A percentile compares a stretch with the other conserved stretches of the same genome.
These are phyloP conservation scores for Naganishia sp. DNA, from an alignment of 1,284 basidiomycete genomes.

Conservation along the genomic window DNA sequence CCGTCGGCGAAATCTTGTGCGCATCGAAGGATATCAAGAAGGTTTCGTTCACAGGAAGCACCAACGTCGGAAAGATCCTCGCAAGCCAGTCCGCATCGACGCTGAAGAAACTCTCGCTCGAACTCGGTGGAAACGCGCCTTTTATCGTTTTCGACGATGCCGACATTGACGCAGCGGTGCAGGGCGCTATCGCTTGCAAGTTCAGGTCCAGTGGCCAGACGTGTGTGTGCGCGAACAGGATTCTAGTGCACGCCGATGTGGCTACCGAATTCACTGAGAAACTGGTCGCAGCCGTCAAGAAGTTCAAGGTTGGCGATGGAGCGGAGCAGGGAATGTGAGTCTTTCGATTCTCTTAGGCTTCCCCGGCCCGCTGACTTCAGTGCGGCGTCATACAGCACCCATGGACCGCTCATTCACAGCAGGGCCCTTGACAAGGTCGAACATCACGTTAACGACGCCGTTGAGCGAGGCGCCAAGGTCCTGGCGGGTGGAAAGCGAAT, in stretches of 20 bases:
- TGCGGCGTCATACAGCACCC: constrained; percentile 58
- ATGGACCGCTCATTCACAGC: constrained; percentile 89
- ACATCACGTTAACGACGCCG: constrained; percentile 81
- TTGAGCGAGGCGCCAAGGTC: constrained; percentile 78
- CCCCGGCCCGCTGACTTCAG: neutral
- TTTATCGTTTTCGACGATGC: constrained; percentile 86
- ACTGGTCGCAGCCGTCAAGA: constrained; percentile 62
- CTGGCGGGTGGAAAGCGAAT: constrained; percentile 79
- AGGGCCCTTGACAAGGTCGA: constrained; percentile 84
- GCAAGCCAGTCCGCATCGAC: constrained; percentile 80
- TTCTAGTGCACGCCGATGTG: constrained; percentile 70
- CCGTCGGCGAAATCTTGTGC: constrained; percentile 47
- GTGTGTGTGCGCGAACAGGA: constrained; percentile 62
- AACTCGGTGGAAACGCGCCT: constrained; percentile 65
- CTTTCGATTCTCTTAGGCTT: neutral
- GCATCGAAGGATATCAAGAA: constrained; percentile 58
- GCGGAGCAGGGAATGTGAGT: constrained; percentile 74
- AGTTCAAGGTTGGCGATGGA: constrained; percentile 89
- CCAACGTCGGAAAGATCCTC: constrained; percentile 85
- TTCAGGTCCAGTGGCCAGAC: constrained; percentile 93
- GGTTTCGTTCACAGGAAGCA: constrained; percentile 89
- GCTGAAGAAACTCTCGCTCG: constrained; percentile 89
- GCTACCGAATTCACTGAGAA: constrained; percentile 51
- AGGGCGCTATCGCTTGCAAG: constrained; percentile 84
- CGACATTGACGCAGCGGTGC: constrained; percentile 89